Evolutionary conservation across 2,329 filamentous ascomycete species (phyloP), one percentile per base, ranked within the genome.

Genomic region (Hymenoscyphus infarciens): DNA sequence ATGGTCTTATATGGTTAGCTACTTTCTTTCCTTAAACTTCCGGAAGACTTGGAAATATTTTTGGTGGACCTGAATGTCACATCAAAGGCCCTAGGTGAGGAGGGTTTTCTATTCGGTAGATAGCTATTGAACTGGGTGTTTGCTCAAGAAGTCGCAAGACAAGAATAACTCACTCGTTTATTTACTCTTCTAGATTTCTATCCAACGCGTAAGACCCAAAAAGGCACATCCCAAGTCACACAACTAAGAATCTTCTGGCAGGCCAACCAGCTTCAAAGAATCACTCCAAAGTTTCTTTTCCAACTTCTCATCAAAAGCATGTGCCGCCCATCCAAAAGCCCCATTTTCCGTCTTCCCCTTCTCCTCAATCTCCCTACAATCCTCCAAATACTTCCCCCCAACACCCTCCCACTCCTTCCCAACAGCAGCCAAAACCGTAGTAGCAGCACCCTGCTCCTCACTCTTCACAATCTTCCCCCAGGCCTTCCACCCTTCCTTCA

Each of bases 351-450:
- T 25, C 16, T 3, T 42, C 31, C 45, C 45, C 45, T 13, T 25
- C n/a, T 22, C 45, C 19, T 52, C 45, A 25, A 52, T 13, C 45
- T 52, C 45, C 19, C 45, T 52, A 25, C 78, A 78, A 45, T 65
- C 52, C 27, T 65, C 65, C 31, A 83, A 67, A 66, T 81, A 83
- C 64, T 73, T 75, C 1, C 81, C 81, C 0, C 81, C 82, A 63
- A 75, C 77, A 0, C 75, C 77, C 69, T 81, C 63, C 56, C 59
- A 64, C 27, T 63, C 66, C 52, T 65, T 64, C 5, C 56, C 63
- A 8, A 64, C 57, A 56, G 77, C 77, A 1, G 77, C 78, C 70
- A 73, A 78, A 1, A 79, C 73, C 8, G 70, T 75, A 16, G 78
- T 80, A 5, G 78, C 75, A 62, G 78, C 78, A 15, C 78, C 67